These are phyloP conservation scores for Phaeodactylum tricornutum DNA, from an alignment of 108 stramenopile species.

Conservation along the genomic window DNA sequence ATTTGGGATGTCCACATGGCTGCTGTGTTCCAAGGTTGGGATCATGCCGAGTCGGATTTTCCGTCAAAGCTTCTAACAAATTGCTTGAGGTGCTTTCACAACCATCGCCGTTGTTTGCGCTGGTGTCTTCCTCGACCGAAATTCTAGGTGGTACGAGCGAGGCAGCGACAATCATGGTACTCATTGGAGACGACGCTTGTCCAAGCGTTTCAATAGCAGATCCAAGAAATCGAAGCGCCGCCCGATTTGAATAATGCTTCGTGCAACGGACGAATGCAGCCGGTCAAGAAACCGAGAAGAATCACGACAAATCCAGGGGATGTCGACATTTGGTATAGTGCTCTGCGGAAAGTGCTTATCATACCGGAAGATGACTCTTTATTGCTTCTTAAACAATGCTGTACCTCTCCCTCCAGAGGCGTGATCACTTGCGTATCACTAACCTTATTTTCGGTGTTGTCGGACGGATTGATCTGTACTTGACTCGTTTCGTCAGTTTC, in stretches of 20 bases:
- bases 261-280: slow-evolving; percentile 53
- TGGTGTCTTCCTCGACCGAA: slow-evolving; percentile 3
- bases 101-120: too few species aligned
- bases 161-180: slow-evolving; percentile 57
- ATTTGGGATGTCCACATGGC: too few species aligned
- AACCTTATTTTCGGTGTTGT: not conserved
- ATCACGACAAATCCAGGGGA: slow-evolving; percentile 55
- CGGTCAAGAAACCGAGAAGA: slow-evolving; percentile 53
- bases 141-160: slow-evolving; percentile 29
- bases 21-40: too few species aligned
- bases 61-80: too few species aligned
- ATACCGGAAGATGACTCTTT: not conserved
- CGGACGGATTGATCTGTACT: too few species aligned
- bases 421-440: not conserved
- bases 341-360: slow-evolving; percentile 10
- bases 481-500: not conserved
- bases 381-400: not conserved
- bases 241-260: slow-evolving; percentile 47
- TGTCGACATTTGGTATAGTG: slow-evolving; percentile 35
- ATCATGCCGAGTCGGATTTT: too few species aligned
- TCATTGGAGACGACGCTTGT: slow-evolving; percentile 29
- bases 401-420: not conserved
- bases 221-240: slow-evolving; percentile 54
- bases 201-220: slow-evolving; percentile 58
- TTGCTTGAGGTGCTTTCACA: too few species aligned